phyloP scores from a whole-genome alignment of 139 green algal species.

The Trebouxia sp. region DNA sequence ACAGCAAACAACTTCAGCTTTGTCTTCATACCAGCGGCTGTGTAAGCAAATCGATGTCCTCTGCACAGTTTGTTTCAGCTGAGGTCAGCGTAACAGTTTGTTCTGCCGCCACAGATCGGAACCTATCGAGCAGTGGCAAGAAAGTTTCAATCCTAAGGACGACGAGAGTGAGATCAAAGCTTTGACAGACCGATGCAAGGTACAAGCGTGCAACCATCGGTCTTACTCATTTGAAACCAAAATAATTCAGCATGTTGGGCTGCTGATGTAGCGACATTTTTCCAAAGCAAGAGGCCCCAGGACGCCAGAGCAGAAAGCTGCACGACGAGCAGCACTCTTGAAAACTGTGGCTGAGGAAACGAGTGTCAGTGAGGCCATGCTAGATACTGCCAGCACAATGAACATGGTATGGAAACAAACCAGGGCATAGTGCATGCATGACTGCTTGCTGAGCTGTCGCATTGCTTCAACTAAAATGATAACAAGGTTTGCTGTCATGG shows the following conservation, averaged over 20 bases:
- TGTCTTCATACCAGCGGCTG: slow-evolving; percentile 67
- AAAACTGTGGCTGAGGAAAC: slow-evolving; percentile 14
- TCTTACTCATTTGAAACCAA: background rate
- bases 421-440: background rate
- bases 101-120: slow-evolving; percentile 51
- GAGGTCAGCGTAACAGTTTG: background rate
- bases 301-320: slow-evolving; percentile 29
- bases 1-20: slow-evolving; percentile 47
- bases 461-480: background rate
- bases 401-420: slow-evolving; percentile 31
- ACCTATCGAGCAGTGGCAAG: slow-evolving; percentile 50
- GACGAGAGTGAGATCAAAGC: slow-evolving; percentile 67
- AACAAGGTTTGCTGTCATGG: background rate
- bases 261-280: slow-evolving; percentile 44
- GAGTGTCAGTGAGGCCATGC: slow-evolving; percentile 27
- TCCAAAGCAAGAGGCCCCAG: slow-evolving; percentile 8
- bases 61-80: no score
- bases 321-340: slow-evolving; percentile 36
- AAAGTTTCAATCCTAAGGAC: slow-evolving; percentile 23
- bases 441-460: background rate
- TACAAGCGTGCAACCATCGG: background rate
- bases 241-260: background rate
- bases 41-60: slow-evolving; percentile 38
- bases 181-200: slow-evolving; percentile 72
- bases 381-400: slow-evolving; percentile 40